Percentiles rank a stretch among this genome's conserved stretches.
These are phyloP conservation scores for Petasospora rhodanensis DNA, from an alignment of 1,139 yeast genomes.

Conservation along the genomic window DNA sequence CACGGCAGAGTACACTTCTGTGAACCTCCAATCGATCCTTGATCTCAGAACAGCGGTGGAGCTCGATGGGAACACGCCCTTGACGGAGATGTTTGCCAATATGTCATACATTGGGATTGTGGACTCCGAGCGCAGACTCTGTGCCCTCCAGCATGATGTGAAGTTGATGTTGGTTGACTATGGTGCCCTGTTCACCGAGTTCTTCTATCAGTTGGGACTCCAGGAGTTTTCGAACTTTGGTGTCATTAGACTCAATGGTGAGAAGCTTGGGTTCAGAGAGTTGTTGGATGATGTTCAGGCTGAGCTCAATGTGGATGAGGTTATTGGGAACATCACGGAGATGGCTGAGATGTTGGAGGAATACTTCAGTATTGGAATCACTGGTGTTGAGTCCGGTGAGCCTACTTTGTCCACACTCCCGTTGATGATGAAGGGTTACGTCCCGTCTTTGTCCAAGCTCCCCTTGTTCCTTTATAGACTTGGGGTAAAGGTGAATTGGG, in stretches of 20 bases:
- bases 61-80: slow-evolving; percentile 39
- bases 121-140: slow-evolving; percentile 62
- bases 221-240: slow-evolving; percentile 85
- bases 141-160: slow-evolving; percentile 81
- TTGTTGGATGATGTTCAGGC: slow-evolving; percentile 9
- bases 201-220: slow-evolving; percentile 78
- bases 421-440: slow-evolving; percentile 55
- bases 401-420: slow-evolving; percentile 54
- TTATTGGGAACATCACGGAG: slow-evolving; percentile 29
- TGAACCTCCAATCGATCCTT: slow-evolving; percentile 56
- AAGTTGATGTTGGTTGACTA: slow-evolving; percentile 77
- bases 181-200: slow-evolving; percentile 59
- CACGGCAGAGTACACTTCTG: slow-evolving; percentile 18
- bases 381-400: slow-evolving; percentile 26
- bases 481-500: slow-evolving; percentile 57
- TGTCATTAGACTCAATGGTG: slow-evolving; percentile 40
- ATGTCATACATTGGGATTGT: slow-evolving; percentile 80
- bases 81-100: slow-evolving; percentile 67
- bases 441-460: slow-evolving; percentile 60
- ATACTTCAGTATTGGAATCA: slow-evolving; percentile 58
- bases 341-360: slow-evolving; percentile 79
- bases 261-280: slow-evolving; percentile 17
- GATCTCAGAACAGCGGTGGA: slow-evolving; percentile 51
- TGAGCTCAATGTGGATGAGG: slow-evolving; percentile 26
- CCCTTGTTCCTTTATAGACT: slow-evolving; percentile 64